A percentile compares a stretch with the other conserved stretches of the same genome.
Evolutionary conservation across 768 basidiomycete species (phyloP).

Genomic region (Boletus edulis): DNA sequence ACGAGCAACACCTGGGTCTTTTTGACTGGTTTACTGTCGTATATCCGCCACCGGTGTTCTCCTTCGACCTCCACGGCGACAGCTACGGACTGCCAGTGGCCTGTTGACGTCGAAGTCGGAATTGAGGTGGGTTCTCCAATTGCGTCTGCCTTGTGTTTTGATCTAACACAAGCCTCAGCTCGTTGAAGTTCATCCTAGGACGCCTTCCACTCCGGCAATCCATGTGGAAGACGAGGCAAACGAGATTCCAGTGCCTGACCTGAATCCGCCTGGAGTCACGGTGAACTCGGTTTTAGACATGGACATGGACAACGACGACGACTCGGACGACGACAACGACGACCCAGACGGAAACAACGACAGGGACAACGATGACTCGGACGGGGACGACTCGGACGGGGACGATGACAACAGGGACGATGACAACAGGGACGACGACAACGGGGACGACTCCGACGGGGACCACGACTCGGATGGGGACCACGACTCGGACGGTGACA

Average conservation of each 20-base stretch:
- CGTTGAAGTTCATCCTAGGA: conserved; percentile 16
- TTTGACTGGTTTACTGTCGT: no score
- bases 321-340: no score
- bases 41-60: conserved; percentile 1
- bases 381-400: no score
- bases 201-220: conserved; percentile 14
- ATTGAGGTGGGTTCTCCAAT: conserved; percentile 4
- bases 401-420: no score
- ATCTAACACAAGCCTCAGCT: conserved; percentile 3
- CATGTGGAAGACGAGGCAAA: conserved; percentile 18
- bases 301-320: no score
- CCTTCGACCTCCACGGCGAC: no score
- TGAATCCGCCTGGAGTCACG: conserved; percentile 4
- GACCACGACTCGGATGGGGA: no score
- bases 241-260: conserved; percentile 1
- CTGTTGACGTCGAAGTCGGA: conserved; percentile 8
- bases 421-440: no score
- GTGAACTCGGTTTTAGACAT: conserved; percentile 15
- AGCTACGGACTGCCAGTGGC: neutral
- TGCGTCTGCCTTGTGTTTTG: neutral
- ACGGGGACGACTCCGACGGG: no score
- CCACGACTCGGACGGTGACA: no score
- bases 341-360: no score
- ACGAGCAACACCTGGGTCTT: conserved; percentile 5
- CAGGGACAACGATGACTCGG: conserved; percentile 3